Conservation (phyloP, 306 rosid genomes). For the Cucurbita maxima region DNA sequence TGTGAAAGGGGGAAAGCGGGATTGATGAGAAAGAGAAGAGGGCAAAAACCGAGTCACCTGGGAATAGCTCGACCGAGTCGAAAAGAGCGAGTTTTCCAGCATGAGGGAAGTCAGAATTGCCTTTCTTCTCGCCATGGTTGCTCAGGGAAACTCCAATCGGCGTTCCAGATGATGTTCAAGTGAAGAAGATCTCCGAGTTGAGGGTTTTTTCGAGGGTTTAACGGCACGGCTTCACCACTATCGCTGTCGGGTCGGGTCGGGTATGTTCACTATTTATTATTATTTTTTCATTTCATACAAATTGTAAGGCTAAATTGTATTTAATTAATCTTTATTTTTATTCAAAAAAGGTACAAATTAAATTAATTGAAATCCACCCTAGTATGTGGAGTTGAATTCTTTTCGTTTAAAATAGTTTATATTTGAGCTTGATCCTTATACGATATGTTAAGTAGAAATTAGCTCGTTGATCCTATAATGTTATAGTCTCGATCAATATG, state of each 20-base stretch:
- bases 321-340: no score
- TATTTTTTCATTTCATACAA: no score
- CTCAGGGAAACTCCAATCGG: background rate
- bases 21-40: slow-evolving; percentile 14
- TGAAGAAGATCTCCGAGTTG: background rate
- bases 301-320: no score
- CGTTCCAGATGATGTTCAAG: background rate
- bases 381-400: no score
- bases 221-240: background rate
- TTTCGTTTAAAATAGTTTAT: no score
- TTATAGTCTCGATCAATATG: no score
- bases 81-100: slow-evolving; percentile 24
- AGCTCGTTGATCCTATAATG: no score
- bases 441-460: no score
- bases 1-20: slow-evolving; percentile 9
- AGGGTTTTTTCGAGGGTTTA: slow-evolving; percentile 22
- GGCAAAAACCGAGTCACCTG: slow-evolving; percentile 41
- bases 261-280: no score
- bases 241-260: background rate
- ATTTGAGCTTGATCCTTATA: no score
- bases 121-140: slow-evolving; percentile 46
- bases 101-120: slow-evolving; percentile 28
- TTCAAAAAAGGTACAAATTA: no score
- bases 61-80: slow-evolving; percentile 20
- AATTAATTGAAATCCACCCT: no score